Evolutionary conservation across 345 rosid genomes (phyloP).

Genomic region (Aquilaria malaccensis): DNA sequence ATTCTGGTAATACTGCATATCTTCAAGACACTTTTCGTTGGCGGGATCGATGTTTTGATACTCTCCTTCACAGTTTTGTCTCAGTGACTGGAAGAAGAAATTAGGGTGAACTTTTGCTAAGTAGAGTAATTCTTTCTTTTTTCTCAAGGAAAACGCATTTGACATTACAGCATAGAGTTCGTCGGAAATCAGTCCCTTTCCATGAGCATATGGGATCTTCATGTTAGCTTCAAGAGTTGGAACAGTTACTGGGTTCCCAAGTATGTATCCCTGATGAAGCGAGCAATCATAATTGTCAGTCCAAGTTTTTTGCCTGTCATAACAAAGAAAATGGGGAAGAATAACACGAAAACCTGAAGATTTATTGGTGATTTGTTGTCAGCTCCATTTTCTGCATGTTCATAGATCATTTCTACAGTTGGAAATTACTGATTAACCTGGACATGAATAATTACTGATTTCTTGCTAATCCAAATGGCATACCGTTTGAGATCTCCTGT

Average conservation of each 20-base stretch:
- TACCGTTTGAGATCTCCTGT: conserved; percentile 49
- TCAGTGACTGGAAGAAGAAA: conserved; percentile 24
- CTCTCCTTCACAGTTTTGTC: conserved; percentile 36
- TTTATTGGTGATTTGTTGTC: conserved; percentile 37
- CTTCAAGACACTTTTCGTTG: conserved; percentile 30
- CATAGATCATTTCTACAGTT: not conserved
- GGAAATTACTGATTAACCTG: no score
- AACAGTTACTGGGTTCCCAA: conserved; percentile 46
- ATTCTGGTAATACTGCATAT: conserved; percentile 18
- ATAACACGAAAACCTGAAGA: conserved; percentile 37
- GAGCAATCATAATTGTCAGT: no score
- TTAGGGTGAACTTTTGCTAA: no score
- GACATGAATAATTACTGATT: not conserved
- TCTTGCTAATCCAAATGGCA: no score
- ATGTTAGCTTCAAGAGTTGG: conserved; percentile 20
- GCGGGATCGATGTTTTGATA: conserved; percentile 15
- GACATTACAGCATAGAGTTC: conserved; percentile 50
- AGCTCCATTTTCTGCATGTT: conserved; percentile 50
- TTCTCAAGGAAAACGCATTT: not conserved
- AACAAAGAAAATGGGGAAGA: no score
- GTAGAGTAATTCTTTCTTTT: not conserved
- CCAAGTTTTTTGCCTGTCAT: no score
- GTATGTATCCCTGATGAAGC: conserved; percentile 55
- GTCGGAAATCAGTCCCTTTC: conserved; percentile 66
- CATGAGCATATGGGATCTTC: conserved; percentile 46